Base-by-base conservation (phyloP, 1,139 yeast species). In the Blastobotrys malaysiensis region DNA sequence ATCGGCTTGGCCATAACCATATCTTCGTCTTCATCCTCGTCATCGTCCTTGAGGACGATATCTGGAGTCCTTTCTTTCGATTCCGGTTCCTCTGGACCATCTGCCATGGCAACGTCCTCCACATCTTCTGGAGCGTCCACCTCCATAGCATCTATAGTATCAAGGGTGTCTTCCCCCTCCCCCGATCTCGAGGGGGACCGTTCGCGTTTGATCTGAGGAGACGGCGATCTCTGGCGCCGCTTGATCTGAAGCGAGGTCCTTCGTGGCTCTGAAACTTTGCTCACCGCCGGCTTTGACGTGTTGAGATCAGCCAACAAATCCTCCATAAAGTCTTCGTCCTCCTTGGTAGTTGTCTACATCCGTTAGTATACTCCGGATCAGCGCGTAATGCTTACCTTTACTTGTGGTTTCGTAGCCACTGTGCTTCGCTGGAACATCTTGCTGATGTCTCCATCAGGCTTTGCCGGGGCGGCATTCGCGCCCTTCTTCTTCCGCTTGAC, bases 401-500 rank as follows among this genome's bases (percentile, higher is more conserved):
- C 16, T 45, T 21, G 18, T 3, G 26, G 26, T 19, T 16, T 24
- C 2, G 26, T 19, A 13, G 31, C 20, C 16, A 27, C 43, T 13
- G 31, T 26, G 21, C 19, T 20, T 43, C 45, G 5, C 45, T 43
- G 19, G 61, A 56, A 62, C 55, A 57, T 54, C 52, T 57, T 53
- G 13, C 57, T 52, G 13, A 63, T 46, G 39, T 61, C 57, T 18
- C 59, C 59, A 49, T 61, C 57, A 21, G 55, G 56, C 20, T 53
- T 55, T 14, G 56, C 55, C 5, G 57, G 55, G 24, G 49, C 52
- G 59, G 24, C 60, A 63, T 44, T 66, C 71, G 9, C 70, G 71
- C 47, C 69, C 70, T 55, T 50, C 54, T 54, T 71, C 57, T 51
- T 69, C 70, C 63, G 69, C 72, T 52, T 68, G 65, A 19, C 68